Evolutionary conservation across 2,329 filamentous ascomycete genomes (phyloP).

Genomic region (Nothophaeocryptopus gaeumannii): DNA sequence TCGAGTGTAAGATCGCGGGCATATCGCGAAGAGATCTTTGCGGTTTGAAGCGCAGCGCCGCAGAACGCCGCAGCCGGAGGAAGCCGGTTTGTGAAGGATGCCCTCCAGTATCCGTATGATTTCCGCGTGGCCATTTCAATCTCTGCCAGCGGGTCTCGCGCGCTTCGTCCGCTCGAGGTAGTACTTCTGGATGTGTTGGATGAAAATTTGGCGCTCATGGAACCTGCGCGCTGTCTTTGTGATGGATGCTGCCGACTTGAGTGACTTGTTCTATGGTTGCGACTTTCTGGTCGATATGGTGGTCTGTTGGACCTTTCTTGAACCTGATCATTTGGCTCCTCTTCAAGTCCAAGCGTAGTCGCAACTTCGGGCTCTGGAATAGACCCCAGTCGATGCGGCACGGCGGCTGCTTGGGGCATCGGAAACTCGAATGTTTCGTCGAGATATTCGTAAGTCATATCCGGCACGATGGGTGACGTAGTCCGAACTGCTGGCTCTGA

Average conservation of each 20-base stretch:
- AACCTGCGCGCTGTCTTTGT: no score
- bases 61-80: constrained; percentile 15
- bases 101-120: constrained; percentile 19
- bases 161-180: no score
- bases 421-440: constrained; percentile 11
- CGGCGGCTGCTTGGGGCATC: background rate
- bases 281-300: no score
- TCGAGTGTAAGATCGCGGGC: background rate
- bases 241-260: no score
- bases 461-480: background rate
- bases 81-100: constrained; percentile 10
- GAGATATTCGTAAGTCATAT: constrained; percentile 6
- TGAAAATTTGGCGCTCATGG: no score
- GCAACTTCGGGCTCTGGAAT: no score
- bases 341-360: no score
- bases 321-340: no score
- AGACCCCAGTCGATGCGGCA: no score
- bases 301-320: no score
- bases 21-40: constrained; percentile 4
- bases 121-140: constrained; percentile 18
- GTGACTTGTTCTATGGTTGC: no score
- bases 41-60: constrained; percentile 12
- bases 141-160: constrained; percentile 2
- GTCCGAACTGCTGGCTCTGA: background rate
- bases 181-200: no score